Percentiles rank a stretch among this genome's conserved stretches.
phyloP scores from a whole-genome alignment of 495 filamentous ascomycete genomes.

The Penicillium waksmanii region DNA sequence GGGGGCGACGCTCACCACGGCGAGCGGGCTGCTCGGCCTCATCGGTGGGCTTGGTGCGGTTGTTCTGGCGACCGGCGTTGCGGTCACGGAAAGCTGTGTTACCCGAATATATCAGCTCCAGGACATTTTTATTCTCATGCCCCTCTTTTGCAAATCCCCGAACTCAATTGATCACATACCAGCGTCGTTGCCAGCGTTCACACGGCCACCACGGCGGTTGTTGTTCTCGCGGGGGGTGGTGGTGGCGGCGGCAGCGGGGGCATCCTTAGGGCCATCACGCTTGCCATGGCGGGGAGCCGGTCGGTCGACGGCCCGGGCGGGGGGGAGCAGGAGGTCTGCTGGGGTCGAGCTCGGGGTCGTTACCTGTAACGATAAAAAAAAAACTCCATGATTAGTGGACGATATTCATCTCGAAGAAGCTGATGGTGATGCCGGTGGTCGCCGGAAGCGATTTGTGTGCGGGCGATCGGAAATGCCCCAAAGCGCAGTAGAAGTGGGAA shows the following conservation, averaged over 20 bases:
- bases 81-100: constrained; percentile 85
- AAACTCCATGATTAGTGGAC: constrained; percentile 18
- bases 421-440: constrained; percentile 6
- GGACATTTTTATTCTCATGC: background rate
- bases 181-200: constrained; percentile 73
- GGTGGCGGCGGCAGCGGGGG: constrained; percentile 38
- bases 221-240: constrained; percentile 43
- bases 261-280: constrained; percentile 81
- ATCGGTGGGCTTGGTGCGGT: constrained; percentile 79
- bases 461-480: constrained; percentile 2
- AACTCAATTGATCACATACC: constrained; percentile 59
- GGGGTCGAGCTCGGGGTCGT: constrained; percentile 86
- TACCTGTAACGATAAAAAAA: constrained; percentile 58
- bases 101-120: constrained; percentile 3
- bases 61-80: constrained; percentile 77
- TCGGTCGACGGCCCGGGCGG: constrained; percentile 86
- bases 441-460: constrained; percentile 15
- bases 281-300: constrained; percentile 77
- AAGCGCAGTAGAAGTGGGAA: background rate
- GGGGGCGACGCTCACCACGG: constrained; percentile 54
- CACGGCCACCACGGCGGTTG: constrained; percentile 62
- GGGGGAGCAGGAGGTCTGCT: constrained; percentile 76
- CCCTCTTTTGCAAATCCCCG: constrained; percentile 2
- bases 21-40: constrained; percentile 63
- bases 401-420: constrained; percentile 16